Percentiles rank a stretch among this genome's conserved stretches.
Conservation (phyloP, 352 stramenopile genomes). For the Hyaloperonospora brassicae region DNA sequence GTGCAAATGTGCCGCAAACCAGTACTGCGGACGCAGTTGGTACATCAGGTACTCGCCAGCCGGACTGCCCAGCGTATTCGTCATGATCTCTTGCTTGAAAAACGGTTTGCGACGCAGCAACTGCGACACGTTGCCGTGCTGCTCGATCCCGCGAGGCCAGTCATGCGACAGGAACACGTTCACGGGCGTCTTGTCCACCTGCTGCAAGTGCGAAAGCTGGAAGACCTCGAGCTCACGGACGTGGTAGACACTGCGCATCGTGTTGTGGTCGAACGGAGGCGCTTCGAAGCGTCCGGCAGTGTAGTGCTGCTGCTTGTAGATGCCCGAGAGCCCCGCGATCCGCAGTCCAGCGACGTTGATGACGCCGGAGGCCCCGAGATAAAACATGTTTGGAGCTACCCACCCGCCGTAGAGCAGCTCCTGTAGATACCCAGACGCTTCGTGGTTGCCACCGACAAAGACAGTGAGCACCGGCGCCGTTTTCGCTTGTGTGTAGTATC, state of each 20-base stretch:
- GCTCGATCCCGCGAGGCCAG: slow-evolving; percentile 96
- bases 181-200: slow-evolving; percentile 43
- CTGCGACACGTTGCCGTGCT: slow-evolving; percentile 86
- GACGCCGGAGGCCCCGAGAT: slow-evolving; percentile 91
- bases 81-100: slow-evolving; percentile 91
- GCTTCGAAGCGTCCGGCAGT: slow-evolving; percentile 85
- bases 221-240: slow-evolving; percentile 90
- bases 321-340: slow-evolving; percentile 96
- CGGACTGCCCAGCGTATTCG: slow-evolving; percentile 91
- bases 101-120: slow-evolving; percentile 93
- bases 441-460: slow-evolving; percentile 98
- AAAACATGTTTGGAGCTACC: slow-evolving; percentile 99
- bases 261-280: slow-evolving; percentile 56
- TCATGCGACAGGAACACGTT: slow-evolving; percentile 96
- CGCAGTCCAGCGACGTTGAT: slow-evolving; percentile 88
- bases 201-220: slow-evolving; percentile 80
- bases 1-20: slow-evolving; percentile 98
- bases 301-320: slow-evolving; percentile 94
- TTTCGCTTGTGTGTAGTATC: slow-evolving; percentile 93
- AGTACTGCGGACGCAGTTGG: slow-evolving; percentile 89
- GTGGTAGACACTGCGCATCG: slow-evolving; percentile 94
- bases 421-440: slow-evolving; percentile 95
- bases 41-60: slow-evolving; percentile 89
- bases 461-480: slow-evolving; percentile 92
- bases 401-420: slow-evolving; percentile 97